Evolutionary conservation across 1,284 basidiomycete genomes (phyloP), one percentile per base, ranked within the genome.

Genomic region (Athelia sp.): DNA sequence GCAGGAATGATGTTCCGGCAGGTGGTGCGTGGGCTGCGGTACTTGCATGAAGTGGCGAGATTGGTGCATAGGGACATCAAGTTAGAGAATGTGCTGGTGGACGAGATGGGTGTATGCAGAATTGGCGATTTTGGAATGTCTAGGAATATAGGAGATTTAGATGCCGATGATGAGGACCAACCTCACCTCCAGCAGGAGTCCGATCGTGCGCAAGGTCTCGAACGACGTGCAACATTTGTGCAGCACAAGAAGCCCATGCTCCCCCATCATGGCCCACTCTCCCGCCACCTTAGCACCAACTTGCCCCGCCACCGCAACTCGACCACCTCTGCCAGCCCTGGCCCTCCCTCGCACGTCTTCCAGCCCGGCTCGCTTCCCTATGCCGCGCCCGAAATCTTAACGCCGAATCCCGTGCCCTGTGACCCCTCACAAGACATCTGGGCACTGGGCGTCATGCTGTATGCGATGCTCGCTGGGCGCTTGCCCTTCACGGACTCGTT

Each of bases 11-110:
- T 93, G 77, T 95, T 98, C 64, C 80, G 87, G 45, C 93, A 97
- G 67, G 82, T 98, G 50, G 90, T 93, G 29, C 76, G 85, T 43
- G 95, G 93, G 11, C 72, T 98, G 56, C 75, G 82, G 50, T 95
- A 93, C 64, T 70, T 99, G 59, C 95, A 98, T 66, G 82, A 87
- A 54, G 78, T 81, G 44, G 87, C 83, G 21, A 71, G 78, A 15
- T 79, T 90, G 56, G 84, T 94, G 48, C 94, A 98, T 70, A 82
- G 92, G 56, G 94, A 99, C 69, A 75, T 99, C 67, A 99, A 99
- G 71, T 81, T 98, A 50, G 96, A 98, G 72, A 99, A 99, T 70
- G 85, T 98, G 44, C 79, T 99, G 47, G 84, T 94, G 50, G 93
- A 95, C 66, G 84, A 89, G 60, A 79, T 80, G 66, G 91, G 90